Percentiles rank a stretch among this genome's conserved stretches.
Conservation (phyloP, 1,284 basidiomycete genomes). For the Caloboletus inedulis region DNA sequence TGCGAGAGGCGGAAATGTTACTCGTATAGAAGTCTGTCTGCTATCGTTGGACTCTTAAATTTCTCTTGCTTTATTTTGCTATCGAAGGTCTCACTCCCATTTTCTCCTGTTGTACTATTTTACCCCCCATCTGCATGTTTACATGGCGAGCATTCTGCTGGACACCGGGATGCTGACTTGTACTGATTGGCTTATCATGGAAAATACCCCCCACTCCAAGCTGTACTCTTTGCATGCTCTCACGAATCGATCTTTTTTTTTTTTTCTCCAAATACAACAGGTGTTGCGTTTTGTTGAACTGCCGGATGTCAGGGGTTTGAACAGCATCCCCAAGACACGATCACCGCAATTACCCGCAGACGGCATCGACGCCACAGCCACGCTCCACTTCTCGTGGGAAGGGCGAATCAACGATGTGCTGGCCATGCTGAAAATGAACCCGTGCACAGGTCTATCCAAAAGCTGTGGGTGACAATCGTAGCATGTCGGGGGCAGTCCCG, state of each 20-base stretch:
- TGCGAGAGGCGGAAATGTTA: conserved; percentile 52
- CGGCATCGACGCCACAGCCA: conserved; percentile 19
- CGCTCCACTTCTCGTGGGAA: conserved; percentile 21
- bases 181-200: conserved; percentile 19
- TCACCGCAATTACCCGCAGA: not conserved
- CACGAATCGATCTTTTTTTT: not conserved
- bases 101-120: conserved; percentile 9
- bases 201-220: conserved; percentile 22
- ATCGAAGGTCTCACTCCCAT: not conserved
- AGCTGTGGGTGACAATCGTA: conserved; percentile 15
- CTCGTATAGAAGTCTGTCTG: conserved; percentile 50
- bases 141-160: conserved; percentile 19
- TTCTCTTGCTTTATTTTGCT: conserved; percentile 1
- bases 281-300: too few species aligned
- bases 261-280: too few species aligned
- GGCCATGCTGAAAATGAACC: conserved; percentile 1
- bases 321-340: conserved; percentile 6
- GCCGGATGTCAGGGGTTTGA: not conserved
- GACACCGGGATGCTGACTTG: conserved; percentile 20
- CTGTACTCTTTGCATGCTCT: conserved; percentile 21
- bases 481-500: conserved; percentile 9
- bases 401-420: not conserved
- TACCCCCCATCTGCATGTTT: conserved; percentile 14
- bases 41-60: not conserved
- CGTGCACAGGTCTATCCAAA: conserved; percentile 9